Base-by-base conservation (phyloP, 345 rosid genomes). In the Turnera subulata region DNA sequence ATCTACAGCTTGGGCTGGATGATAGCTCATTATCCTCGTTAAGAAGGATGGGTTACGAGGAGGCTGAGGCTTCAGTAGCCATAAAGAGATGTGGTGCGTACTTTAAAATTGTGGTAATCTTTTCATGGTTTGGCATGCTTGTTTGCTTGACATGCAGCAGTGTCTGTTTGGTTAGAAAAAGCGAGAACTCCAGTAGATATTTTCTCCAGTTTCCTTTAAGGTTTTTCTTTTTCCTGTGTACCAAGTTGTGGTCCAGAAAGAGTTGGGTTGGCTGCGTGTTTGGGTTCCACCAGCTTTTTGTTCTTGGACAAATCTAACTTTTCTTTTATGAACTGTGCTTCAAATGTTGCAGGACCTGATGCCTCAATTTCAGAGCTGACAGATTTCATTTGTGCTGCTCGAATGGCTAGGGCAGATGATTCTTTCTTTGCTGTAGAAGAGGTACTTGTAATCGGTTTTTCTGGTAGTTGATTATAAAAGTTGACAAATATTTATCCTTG, bases 301-400 rank as follows among this genome's bases (percentile, higher is more conserved):
- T 3, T 29, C 35, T 29, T 3, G 35, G 35, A n/a, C n/a, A n/a
- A 29, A 29, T 29, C 4, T 4, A 29, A 29, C 35, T 3, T 29
- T 3, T 29, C n/a, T 29, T 29, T 29, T 4, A 29, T 29, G 35
- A n/a, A n/a, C 35, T 29, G 35, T 29, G 8, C 29, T 0, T 56
- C 32, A 13, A 55, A 50, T 50, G 48, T 73, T 76, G 63, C 76
- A 92, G 96, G 95, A 57, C 71, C 80, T 7, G 70, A 74, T 35
- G 77, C 85, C 61, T 59, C 84, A 18, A 63, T 86, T 24, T 76
- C 65, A 2, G 89, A 80, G 65, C 72, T 89, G 64, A 78, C 87
- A 0, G 98, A 89, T 75, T 89, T 89, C 57, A 79, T 92, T 13
- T 75, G 74, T 75, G 97, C 95, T 55, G 95, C 97, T 68, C 86